phyloP scores from a whole-genome alignment of 2,329 filamentous ascomycete genomes.

The Seiridium cupressi region DNA sequence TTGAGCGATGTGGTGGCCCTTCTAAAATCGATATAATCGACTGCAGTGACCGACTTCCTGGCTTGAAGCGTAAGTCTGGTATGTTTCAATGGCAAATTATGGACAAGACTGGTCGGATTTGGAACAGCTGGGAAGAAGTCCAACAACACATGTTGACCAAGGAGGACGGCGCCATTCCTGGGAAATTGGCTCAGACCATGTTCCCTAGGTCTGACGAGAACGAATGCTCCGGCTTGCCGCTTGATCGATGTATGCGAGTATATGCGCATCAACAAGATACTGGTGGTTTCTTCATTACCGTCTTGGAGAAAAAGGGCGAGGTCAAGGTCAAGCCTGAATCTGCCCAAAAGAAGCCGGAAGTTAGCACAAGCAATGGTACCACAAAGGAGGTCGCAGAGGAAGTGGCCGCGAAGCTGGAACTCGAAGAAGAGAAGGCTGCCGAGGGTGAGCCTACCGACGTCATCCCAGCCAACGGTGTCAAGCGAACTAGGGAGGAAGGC shows the following conservation, averaged over 20 bases:
- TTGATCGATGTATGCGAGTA: constrained; percentile 89
- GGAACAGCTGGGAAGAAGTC: constrained; percentile 81
- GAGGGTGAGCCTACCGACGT: constrained; percentile 29
- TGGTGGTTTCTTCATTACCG: constrained; percentile 95
- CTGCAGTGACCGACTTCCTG: constrained; percentile 73
- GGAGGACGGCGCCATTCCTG: constrained; percentile 58
- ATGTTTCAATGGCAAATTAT: constrained; percentile 86
- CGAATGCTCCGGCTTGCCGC: constrained; percentile 63
- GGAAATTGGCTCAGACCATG: constrained; percentile 75
- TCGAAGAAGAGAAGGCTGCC: constrained; percentile 32
- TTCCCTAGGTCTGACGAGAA: constrained; percentile 64
- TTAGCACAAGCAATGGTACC: constrained; percentile 14
- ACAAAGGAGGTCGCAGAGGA: constrained; percentile 17
- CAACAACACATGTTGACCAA: constrained; percentile 63
- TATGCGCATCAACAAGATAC: constrained; percentile 97
- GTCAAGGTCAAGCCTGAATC: constrained; percentile 73
- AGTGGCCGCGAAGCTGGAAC: constrained; percentile 24
- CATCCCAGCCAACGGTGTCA: constrained; percentile 26
- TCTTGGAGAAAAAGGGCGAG: constrained; percentile 87
- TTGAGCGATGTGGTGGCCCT: constrained; percentile 83
- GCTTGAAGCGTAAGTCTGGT: constrained; percentile 73
- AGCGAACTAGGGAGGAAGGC: constrained; percentile 32
- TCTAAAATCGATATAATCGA: constrained; percentile 82
- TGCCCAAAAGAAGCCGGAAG: constrained; percentile 44
- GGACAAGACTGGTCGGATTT: constrained; percentile 78